Evolutionary conservation across 2,329 filamentous ascomycete species (phyloP).

Genomic region (Talaromyces sp.): DNA sequence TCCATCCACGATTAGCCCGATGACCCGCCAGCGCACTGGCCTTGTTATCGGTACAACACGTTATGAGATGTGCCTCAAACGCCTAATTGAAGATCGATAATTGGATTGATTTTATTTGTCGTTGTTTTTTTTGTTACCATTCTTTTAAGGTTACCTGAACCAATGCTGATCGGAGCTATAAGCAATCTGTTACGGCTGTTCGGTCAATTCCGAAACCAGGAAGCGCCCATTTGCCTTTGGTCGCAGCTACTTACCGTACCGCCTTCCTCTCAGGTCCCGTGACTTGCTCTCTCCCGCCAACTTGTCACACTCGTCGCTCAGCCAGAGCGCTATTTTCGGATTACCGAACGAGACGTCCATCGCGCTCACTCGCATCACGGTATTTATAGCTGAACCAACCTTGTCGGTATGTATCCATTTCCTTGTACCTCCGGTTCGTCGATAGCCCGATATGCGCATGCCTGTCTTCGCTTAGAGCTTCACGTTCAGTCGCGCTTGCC

Average conservation of each 20-base stretch:
- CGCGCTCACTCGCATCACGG: slow-evolving; percentile 35
- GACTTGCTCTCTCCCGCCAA: slow-evolving; percentile 23
- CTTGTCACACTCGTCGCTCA: slow-evolving; percentile 25
- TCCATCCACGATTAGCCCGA: slow-evolving; percentile 16
- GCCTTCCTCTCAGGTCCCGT: slow-evolving; percentile 27
- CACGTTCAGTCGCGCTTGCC: slow-evolving; percentile 19
- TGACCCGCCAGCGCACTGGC: slow-evolving; percentile 29
- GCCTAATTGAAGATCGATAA: neutral
- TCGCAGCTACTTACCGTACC: slow-evolving; percentile 1
- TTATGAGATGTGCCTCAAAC: neutral
- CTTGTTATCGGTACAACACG: slow-evolving; percentile 24
- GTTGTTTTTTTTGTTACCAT: neutral
- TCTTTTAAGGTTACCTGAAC: neutral
- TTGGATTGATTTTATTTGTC: slow-evolving; percentile 7
- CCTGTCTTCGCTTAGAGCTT: neutral
- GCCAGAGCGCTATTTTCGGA: slow-evolving; percentile 35
- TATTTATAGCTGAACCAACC: slow-evolving; percentile 37
- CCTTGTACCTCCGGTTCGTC: slow-evolving; percentile 11
- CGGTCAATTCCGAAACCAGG: neutral
- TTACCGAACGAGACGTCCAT: slow-evolving; percentile 30
- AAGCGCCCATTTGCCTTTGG: neutral
- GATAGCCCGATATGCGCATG: neutral
- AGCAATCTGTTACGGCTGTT: neutral
- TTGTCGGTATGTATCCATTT: slow-evolving; percentile 39
- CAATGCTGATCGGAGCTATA: slow-evolving; percentile 5